A percentile compares a stretch with the other conserved stretches of the same genome.
These are phyloP conservation scores for Suillus variegatus DNA, from an alignment of 768 basidiomycete genomes.

Conservation along the genomic window DNA sequence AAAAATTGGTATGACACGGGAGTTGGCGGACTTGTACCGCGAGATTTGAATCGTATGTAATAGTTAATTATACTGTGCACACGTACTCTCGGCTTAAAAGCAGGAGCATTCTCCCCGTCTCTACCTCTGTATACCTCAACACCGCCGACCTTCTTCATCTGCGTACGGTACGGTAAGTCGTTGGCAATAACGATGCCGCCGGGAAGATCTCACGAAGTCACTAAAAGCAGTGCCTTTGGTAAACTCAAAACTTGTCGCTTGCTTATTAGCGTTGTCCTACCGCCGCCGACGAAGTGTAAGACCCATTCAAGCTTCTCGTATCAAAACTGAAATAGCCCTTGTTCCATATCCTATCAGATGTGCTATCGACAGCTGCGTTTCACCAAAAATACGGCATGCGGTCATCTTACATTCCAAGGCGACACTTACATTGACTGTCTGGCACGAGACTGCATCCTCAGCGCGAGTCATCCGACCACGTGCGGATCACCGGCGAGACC, in stretches of 20 bases:
- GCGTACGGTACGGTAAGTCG: neutral
- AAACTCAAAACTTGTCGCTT: conserved; percentile 14
- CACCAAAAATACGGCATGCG: conserved; percentile 49
- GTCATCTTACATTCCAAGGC: conserved; percentile 50
- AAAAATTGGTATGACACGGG: conserved; percentile 13
- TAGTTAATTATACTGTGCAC: conserved; percentile 13
- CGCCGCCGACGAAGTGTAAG: conserved; percentile 51
- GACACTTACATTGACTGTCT: conserved; percentile 56
- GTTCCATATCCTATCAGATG: conserved; percentile 40
- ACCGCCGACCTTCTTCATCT: neutral
- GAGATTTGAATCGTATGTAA: conserved; percentile 17
- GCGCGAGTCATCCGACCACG: conserved; percentile 47
- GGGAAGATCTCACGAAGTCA: conserved; percentile 15
- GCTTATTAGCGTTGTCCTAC: conserved; percentile 40
- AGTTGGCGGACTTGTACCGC: conserved; percentile 13
- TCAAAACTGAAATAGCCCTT: conserved; percentile 12
- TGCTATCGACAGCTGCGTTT: conserved; percentile 65
- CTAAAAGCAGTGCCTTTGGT: conserved; percentile 18
- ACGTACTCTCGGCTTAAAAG: conserved; percentile 13
- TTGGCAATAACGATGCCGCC: conserved; percentile 1
- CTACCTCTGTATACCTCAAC: neutral
- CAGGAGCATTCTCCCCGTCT: neutral
- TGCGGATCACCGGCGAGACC: conserved; percentile 40
- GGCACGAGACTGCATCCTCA: conserved; percentile 44
- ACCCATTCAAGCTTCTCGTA: conserved; percentile 11